Base-by-base conservation (phyloP, 495 filamentous ascomycete species). In the Xylaria telfairii region DNA sequence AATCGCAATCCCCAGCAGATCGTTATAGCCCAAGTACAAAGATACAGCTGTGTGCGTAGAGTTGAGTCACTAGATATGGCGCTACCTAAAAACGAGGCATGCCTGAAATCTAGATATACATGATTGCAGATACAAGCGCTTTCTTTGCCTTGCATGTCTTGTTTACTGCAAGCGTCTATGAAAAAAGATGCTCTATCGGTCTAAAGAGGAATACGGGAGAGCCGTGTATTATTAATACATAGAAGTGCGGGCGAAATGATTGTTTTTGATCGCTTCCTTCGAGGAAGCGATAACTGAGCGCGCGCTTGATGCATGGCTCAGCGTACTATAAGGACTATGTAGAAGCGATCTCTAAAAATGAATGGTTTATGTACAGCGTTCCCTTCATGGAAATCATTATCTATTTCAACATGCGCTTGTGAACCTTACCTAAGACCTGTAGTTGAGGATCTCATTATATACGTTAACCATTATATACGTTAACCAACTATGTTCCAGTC, bases 141-240 rank as follows among this genome's bases (percentile, higher is more conserved):
- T 62, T 62, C 42, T 68, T 41, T 32, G 30, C 68, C 51, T 72
- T 51, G 60, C 60, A 71, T 70, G 61, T 57, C 65, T 21, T 32
- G 7, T 64, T 69, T 68, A 69, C 44, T 51, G 49, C 34, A 39
- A 54, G 61, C 37, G 60, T 54, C 42, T 49, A 65, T 32, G 49
- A 30, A 76, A 70, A 65, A 65, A 63, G 49, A 66, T 44, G 51
- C 51, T 51, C n/a, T n/a, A n/a, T n/a, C n/a, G n/a, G n/a, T 68
- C 54, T 39, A 7, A 34, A 42, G 63, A 56, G 65, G 59, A 17
- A 60, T 69, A 49, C 41, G 74, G 49, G 61, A 49, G 68, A 37
- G 26, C 37, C 51, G 49, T 70, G 68, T 70, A 70, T 59, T 65
- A 34, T 59, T 65, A 34, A 47, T 70, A 65, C 19, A 46, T 70